These are phyloP conservation scores for Nemophila menziesii DNA, from an alignment of 257 asterid species.

Conservation along the genomic window DNA sequence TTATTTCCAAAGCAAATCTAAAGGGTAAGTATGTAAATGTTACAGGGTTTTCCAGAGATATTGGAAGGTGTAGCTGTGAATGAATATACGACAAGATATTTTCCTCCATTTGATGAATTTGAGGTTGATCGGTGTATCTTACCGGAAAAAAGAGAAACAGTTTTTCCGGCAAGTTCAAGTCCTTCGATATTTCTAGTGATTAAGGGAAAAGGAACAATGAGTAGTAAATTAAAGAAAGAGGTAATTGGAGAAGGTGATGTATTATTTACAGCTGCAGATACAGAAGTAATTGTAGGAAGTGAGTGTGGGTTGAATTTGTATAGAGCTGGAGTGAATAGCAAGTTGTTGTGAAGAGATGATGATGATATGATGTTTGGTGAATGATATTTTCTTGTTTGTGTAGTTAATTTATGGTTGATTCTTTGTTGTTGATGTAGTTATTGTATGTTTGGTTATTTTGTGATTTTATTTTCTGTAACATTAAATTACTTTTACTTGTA, in stretches of 20 bases:
- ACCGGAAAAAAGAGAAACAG: conserved; percentile 35
- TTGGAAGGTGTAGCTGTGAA: conserved; percentile 35
- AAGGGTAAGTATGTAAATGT: no score
- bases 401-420: no score
- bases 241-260: conserved; percentile 44
- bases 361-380: no score
- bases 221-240: conserved; percentile 13
- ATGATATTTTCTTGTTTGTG: no score
- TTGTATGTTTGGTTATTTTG: no score
- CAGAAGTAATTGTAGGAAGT: conserved; percentile 26
- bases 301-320: conserved; percentile 30
- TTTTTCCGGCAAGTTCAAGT: conserved; percentile 38
- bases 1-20: neutral
- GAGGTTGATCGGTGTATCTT: conserved; percentile 67
- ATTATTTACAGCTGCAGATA: conserved; percentile 45
- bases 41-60: conserved; percentile 49
- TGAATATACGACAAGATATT: conserved; percentile 43
- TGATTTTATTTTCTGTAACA: no score
- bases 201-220: conserved; percentile 44
- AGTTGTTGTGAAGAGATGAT: conserved; percentile 15
- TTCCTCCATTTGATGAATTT: conserved; percentile 67
- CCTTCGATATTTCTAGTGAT: conserved; percentile 46
- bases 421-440: no score
- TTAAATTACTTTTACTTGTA: no score
- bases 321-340: conserved; percentile 62